A percentile compares a stretch with the other conserved stretches of the same genome.
Conservation (phyloP, 2,329 filamentous ascomycete genomes). For the Xylariaceae sp. region DNA sequence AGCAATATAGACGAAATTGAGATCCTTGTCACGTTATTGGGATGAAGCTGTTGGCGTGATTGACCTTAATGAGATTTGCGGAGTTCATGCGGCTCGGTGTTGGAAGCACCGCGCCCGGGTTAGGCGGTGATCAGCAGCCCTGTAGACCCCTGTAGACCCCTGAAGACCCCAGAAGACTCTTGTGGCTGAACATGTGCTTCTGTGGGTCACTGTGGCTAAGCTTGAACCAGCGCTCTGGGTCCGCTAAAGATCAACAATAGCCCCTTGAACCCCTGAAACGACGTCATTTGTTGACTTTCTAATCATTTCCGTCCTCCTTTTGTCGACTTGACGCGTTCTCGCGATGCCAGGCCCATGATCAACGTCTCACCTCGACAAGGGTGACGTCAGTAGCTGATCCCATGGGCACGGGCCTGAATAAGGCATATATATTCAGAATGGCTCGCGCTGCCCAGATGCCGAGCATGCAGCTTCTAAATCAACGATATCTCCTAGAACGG, state of each 20-base stretch:
- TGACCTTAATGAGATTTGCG: constrained; percentile 19
- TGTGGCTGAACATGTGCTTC: neutral
- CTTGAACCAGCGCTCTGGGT: neutral
- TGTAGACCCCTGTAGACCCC: no score
- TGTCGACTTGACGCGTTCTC: neutral
- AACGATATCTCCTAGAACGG: no score
- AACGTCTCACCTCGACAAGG: no score
- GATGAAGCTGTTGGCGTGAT: neutral
- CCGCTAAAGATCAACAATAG: neutral
- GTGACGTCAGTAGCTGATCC: no score
- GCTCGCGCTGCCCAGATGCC: no score
- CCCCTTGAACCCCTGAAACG: no score
- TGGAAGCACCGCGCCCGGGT: constrained; percentile 11
- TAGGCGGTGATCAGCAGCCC: constrained; percentile 17
- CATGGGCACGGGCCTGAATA: no score
- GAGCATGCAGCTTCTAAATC: no score
- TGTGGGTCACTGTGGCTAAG: neutral
- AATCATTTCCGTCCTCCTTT: no score
- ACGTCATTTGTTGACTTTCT: neutral
- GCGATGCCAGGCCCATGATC: neutral
- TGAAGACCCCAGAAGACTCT: neutral
- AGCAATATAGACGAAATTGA: constrained; percentile 12
- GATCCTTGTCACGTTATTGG: neutral
- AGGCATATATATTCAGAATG: no score
- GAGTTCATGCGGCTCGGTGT: constrained; percentile 16